Conservation (phyloP, 177 flowering plant species). For the Viscum album region DNA sequence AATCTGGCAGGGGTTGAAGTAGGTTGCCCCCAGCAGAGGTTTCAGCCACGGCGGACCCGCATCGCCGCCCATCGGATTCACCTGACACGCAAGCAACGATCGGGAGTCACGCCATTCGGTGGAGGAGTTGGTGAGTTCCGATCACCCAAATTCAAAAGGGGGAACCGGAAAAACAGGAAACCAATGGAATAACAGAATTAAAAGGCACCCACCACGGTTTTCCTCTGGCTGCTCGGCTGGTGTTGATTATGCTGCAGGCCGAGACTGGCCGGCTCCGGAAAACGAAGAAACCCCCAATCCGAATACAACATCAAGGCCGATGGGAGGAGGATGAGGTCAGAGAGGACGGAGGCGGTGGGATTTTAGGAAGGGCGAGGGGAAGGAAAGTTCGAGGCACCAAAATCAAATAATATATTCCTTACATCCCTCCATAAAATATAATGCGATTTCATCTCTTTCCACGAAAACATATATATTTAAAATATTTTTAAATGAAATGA, state of each 20-base stretch:
- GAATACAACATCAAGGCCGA: too few relatives aligned
- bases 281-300: not conserved
- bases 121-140: too few relatives aligned
- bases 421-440: too few relatives aligned
- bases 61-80: slow-evolving; percentile 24
- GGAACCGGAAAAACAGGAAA: not conserved
- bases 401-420: too few relatives aligned
- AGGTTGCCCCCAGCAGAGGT: slow-evolving; percentile 42
- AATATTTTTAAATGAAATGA: too few relatives aligned
- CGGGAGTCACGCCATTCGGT: too few relatives aligned
- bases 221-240: not conserved
- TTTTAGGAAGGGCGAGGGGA: too few relatives aligned
- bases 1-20: slow-evolving; percentile 39
- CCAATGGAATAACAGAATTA: not conserved
- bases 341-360: too few relatives aligned
- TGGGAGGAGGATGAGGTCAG: too few relatives aligned
- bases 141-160: not conserved
- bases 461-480: too few relatives aligned
- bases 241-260: not conserved
- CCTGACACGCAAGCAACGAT: slow-evolving; percentile 23
- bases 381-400: too few relatives aligned
- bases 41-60: slow-evolving; percentile 55
- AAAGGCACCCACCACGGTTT: not conserved
- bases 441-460: too few relatives aligned
- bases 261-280: not conserved